A percentile compares a stretch with the other conserved stretches of the same genome.
phyloP scores from a whole-genome alignment of 306 rosid genomes.

The Vicia faba region DNA sequence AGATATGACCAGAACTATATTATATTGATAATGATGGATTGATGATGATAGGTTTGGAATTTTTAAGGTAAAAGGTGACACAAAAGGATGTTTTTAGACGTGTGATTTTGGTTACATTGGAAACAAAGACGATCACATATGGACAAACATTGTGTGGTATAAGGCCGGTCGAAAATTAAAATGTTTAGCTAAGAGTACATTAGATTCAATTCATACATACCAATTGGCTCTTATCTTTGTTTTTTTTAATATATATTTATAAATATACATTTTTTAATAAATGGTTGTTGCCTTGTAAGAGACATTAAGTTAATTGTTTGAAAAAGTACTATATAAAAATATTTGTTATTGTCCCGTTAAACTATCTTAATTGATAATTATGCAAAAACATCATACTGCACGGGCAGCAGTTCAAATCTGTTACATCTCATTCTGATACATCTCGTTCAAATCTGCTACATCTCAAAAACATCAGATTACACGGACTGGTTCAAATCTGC shows the following conservation, averaged over 20 bases:
- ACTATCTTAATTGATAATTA: too few relatives aligned
- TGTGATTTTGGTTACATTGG: constrained; percentile 32
- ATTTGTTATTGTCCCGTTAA: too few relatives aligned
- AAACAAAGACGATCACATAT: constrained; percentile 37
- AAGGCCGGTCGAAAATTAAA: constrained; percentile 43
- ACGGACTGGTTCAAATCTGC: too few relatives aligned
- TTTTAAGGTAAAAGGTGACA: constrained; percentile 32
- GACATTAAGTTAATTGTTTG: constrained; percentile 6
- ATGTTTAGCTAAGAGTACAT: constrained; percentile 6
- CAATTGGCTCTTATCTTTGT: background rate
- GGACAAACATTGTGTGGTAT: constrained; percentile 19
- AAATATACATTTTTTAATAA: too few relatives aligned
- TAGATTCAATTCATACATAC: constrained; percentile 9
- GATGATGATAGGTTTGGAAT: background rate
- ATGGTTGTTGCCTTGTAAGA: background rate
- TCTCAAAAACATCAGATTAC: too few relatives aligned
- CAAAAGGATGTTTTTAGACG: constrained; percentile 11
- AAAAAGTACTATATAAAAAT: background rate
- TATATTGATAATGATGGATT: background rate
- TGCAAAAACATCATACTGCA: too few relatives aligned
- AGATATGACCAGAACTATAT: background rate
- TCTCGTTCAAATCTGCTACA: too few relatives aligned
- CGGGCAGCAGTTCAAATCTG: too few relatives aligned
- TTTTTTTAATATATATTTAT: too few relatives aligned
- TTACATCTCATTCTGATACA: too few relatives aligned